phyloP scores from a whole-genome alignment of 2,329 filamentous ascomycete genomes.

The Chrysoporthe cubensis region DNA sequence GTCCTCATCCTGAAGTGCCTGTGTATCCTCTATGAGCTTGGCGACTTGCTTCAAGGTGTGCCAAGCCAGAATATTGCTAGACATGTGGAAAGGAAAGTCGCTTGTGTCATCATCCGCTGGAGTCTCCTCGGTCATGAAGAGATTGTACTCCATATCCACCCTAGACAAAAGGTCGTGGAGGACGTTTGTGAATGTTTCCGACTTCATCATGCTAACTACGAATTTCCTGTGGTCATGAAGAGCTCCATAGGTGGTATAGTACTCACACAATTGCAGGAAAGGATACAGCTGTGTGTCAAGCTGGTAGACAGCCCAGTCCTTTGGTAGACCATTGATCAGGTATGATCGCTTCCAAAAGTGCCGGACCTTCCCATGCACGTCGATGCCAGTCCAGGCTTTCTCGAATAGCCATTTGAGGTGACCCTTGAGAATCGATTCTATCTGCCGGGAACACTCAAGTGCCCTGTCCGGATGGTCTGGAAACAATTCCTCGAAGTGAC shows the following conservation, averaged over 20 bases:
- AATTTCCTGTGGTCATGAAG: neutral
- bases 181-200: slow-evolving; percentile 18
- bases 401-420: slow-evolving; percentile 31
- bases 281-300: slow-evolving; percentile 34
- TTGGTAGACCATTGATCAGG: slow-evolving; percentile 30
- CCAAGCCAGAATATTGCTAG: slow-evolving; percentile 32
- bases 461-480: neutral
- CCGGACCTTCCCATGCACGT: neutral
- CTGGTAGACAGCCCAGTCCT: slow-evolving; percentile 31
- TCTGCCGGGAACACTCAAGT: neutral
- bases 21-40: slow-evolving; percentile 8
- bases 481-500: slow-evolving; percentile 9
- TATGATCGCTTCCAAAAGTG: slow-evolving; percentile 33
- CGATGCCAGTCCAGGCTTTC: slow-evolving; percentile 18
- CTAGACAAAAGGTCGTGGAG: slow-evolving; percentile 22
- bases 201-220: slow-evolving; percentile 20
- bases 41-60: slow-evolving; percentile 24
- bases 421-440: slow-evolving; percentile 11
- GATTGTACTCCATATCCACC: slow-evolving; percentile 17
- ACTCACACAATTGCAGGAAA: slow-evolving; percentile 33
- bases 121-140: slow-evolving; percentile 31
- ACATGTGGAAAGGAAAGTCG: slow-evolving; percentile 30
- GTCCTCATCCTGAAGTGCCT: neutral
- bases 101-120: slow-evolving; percentile 30
- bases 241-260: slow-evolving; percentile 14